Evolutionary conservation across 2,329 filamentous ascomycete genomes (phyloP).

Genomic region (Cordyceps tenuipes): DNA sequence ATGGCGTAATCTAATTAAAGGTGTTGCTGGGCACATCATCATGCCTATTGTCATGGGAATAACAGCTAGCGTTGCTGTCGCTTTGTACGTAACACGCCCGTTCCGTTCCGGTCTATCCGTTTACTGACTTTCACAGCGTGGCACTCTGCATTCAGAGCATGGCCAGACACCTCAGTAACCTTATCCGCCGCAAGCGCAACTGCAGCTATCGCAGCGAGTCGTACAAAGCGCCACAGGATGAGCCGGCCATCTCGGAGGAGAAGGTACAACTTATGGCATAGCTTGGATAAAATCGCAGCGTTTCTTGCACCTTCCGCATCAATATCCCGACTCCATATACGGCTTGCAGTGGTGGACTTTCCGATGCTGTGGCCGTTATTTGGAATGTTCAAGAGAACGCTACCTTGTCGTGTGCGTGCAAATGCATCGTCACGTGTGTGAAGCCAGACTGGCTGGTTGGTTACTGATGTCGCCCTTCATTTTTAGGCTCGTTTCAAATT

Average conservation of each 20-base stretch:
- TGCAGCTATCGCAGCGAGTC: constrained; percentile 19
- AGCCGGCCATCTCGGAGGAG: constrained; percentile 35
- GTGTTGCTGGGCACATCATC: constrained; percentile 53
- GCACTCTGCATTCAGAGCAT: constrained; percentile 59
- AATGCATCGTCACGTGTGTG: not conserved
- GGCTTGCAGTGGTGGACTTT: no score
- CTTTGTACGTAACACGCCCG: constrained; percentile 40
- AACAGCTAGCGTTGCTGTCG: constrained; percentile 58
- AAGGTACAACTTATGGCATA: constrained; percentile 42
- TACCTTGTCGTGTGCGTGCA: not conserved
- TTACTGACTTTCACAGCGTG: constrained; percentile 34
- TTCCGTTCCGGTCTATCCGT: not conserved
- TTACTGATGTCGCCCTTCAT: not conserved
- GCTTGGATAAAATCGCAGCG: not conserved
- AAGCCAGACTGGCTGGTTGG: not conserved
- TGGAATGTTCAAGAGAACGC: no score
- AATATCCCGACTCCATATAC: no score
- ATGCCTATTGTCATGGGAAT: constrained; percentile 62
- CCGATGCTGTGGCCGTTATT: not conserved
- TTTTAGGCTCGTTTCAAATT: not conserved
- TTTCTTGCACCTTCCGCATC: no score
- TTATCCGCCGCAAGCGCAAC: constrained; percentile 28
- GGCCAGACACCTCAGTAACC: constrained; percentile 50
- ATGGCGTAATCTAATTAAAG: constrained; percentile 36
- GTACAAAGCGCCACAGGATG: constrained; percentile 29